Percentiles rank a stretch among this genome's conserved stretches.
These are phyloP conservation scores for Pythium sukuiense DNA, from an alignment of 352 stramenopile genomes.

Conservation along the genomic window DNA sequence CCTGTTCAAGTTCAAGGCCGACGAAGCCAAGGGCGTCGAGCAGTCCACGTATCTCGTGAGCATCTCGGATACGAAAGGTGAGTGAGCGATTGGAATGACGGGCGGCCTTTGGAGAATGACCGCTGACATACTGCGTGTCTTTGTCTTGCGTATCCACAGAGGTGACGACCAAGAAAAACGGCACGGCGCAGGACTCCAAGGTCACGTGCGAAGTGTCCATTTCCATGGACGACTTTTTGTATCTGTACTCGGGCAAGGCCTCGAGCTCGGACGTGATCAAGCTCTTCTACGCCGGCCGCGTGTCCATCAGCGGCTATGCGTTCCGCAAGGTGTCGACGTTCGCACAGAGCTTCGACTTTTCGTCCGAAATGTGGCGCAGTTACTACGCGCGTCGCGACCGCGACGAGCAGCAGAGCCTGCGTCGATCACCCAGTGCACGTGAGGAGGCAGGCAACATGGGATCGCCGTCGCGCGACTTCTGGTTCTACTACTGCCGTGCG, in stretches of 20 bases:
- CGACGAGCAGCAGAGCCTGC: constrained; percentile 33
- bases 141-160: constrained; percentile 26
- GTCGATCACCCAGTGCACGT: constrained; percentile 33
- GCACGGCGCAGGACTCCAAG: constrained; percentile 32
- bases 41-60: constrained; percentile 72
- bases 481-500: constrained; percentile 62
- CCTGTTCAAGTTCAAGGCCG: constrained; percentile 80
- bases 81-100: neutral
- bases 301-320: constrained; percentile 78
- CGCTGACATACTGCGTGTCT: constrained; percentile 5
- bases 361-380: constrained; percentile 71
- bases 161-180: constrained; percentile 65
- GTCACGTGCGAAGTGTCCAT: constrained; percentile 79
- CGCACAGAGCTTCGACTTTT: constrained; percentile 86
- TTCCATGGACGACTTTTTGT: constrained; percentile 86
- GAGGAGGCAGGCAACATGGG: constrained; percentile 51
- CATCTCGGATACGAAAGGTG: constrained; percentile 45
- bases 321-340: constrained; percentile 83
- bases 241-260: constrained; percentile 85
- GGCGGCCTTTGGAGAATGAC: neutral
- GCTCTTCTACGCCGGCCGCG: constrained; percentile 78
- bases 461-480: constrained; percentile 66
- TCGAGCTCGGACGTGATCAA: constrained; percentile 72
- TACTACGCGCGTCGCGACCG: constrained; percentile 70
- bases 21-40: constrained; percentile 32